Base-by-base conservation (phyloP, 148 eudicot genomes). In the Gaultheria prostrata region DNA sequence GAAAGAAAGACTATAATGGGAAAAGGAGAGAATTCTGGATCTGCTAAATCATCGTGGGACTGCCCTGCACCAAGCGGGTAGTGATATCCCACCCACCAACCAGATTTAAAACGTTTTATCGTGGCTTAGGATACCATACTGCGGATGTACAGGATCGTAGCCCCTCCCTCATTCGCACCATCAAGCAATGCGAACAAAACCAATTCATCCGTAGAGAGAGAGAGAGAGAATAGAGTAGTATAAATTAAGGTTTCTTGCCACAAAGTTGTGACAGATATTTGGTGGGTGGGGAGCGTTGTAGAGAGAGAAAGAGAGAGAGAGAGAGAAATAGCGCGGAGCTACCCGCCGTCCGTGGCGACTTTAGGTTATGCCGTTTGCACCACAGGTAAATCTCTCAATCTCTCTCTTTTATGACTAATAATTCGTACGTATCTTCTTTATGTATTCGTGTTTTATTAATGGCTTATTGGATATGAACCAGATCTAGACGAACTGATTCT, bases 281-380 rank as follows among this genome's bases (percentile, higher is more conserved):
- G 76, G 48, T 33, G 24, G 76, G 76, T 39, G 24, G 76, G 48
- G 51, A 45, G 51, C 51, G n/a, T 21, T 74, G 0, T 74, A 43
- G 77, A 43, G 77, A 74, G 77, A 74, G 51, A 73, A 33, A 17
- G 2, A 15, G 46, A 35, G 76, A 8, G 63, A 70, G 73, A 28
- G 73, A 69, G 73, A 69, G 46, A 35, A 43, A 74, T 1, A 20
- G 51, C 26, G 51, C 26, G 30, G 77, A 74, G 77, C 77, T 43
- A 26, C 14, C 26, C 50, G 28, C 89, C 88, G 82, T 83, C 90
- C 89, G 82, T 84, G 82, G 86, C 85, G 67, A 24, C 73, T 86
- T 89, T 85, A 88, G 93, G 89, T 89, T 89, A 88, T 90, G 92
- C 93, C 92, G 88, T 81, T 87, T 86, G 75, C 92, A 87, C 87